These are phyloP conservation scores for Eucalyptus paniculata DNA, from an alignment of 345 rosid genomes.

Conservation along the genomic window DNA sequence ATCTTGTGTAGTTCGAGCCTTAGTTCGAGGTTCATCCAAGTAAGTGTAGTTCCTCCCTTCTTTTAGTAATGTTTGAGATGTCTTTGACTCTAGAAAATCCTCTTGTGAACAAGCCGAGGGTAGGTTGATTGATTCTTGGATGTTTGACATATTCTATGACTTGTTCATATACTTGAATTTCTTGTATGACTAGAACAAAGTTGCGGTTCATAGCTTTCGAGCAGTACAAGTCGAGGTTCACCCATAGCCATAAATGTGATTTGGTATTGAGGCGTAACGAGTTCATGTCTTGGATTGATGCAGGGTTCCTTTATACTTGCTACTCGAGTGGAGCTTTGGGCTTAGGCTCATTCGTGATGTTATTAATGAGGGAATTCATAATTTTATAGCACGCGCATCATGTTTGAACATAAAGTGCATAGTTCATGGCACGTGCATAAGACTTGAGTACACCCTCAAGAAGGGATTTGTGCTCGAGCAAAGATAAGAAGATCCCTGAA, in stretches of 20 bases:
- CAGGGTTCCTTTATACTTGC: not conserved
- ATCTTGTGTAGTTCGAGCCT: not conserved
- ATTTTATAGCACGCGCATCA: not conserved
- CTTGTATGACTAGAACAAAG: not conserved
- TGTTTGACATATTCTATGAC: too few relatives aligned
- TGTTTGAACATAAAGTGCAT: not conserved
- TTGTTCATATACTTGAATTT: not conserved
- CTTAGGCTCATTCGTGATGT: not conserved
- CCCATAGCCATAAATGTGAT: not conserved
- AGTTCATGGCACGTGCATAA: not conserved
- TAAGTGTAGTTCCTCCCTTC: not conserved
- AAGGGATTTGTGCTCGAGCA: not conserved
- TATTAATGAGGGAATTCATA: too few relatives aligned
- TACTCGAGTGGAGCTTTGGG: not conserved
- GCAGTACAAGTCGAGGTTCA: fast-evolving
- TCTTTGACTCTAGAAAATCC: not conserved
- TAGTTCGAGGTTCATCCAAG: not conserved
- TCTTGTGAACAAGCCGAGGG: not conserved
- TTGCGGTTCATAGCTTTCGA: fast-evolving
- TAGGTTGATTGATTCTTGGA: not conserved
- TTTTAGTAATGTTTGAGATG: too few relatives aligned
- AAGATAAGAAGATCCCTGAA: not conserved
- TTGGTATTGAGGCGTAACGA: too few relatives aligned
- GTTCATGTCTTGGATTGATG: not conserved
- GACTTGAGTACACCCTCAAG: not conserved